Base-by-base conservation (phyloP, 1,284 basidiomycete species). In the Malassezia yamatoensis region DNA sequence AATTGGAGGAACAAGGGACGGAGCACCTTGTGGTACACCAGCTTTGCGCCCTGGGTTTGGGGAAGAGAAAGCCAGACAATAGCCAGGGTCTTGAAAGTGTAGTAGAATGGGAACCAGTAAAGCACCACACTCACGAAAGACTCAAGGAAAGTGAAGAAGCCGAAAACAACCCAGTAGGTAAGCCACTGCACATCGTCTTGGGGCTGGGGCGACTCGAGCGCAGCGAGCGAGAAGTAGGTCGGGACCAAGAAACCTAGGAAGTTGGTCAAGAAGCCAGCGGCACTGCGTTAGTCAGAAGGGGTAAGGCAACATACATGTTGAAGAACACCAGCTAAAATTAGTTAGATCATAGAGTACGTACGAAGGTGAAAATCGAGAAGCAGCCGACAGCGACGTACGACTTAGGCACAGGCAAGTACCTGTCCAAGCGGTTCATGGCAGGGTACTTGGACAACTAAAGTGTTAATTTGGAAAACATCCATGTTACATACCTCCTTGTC, bases 341-440 rank as follows among this genome's bases (percentile, higher is more conserved):
- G 51, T 5, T 21, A 5, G 18, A 12, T 18, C 9, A 29, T 8
- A 15, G 24, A 29, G 20, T 45, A 60, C 54, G 46, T 57, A 72
- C 68, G 35, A 73, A 52, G 48, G 70, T 68, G 64, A 77, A 74
- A 74, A 90, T 76, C 53, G 80, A 68, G 61, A 85, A 79, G 62
- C 81, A 80, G 58, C 86, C 88, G 66, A 96, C 78, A 68, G 87
- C 88, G 62, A 85, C 81, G 78, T 93, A 91, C 16, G 88, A 83
- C 83, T 96, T 96, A 68, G 93, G 91, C 42, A 96, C 79, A 72
- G 88, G 85, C 6, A 89, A 91, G 76, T 85, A 85, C 76, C 86
- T 81, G 80, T 98, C 91, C 67, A 96, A 76, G 70, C 82, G 65
- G 65, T 64, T 64, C 15, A 66, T 58, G 44, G 61, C 59, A 35